phyloP scores from a whole-genome alignment of 441 rosid genomes.

The Adansonia grandidieri region DNA sequence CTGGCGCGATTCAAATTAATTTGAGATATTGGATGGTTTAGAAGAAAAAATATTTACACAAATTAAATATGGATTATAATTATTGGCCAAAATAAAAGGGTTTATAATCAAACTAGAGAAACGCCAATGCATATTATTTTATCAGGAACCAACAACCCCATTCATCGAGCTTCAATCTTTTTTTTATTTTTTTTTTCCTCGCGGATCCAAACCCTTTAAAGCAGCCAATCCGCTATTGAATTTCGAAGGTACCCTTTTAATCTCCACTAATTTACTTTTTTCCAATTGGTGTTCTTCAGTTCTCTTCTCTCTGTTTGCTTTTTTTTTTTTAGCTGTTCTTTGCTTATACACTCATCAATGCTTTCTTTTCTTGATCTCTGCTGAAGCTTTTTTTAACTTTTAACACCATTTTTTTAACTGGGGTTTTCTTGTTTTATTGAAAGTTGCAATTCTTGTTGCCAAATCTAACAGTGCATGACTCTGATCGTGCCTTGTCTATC shows the following conservation, averaged over 20 bases:
- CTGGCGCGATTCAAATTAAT: too few relatives aligned
- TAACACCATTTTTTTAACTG: background rate
- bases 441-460: background rate
- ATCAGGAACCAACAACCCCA: background rate
- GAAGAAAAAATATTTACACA: too few relatives aligned
- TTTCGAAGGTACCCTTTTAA: conserved; percentile 1
- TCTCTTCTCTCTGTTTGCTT: background rate
- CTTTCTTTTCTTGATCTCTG: background rate
- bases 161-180: background rate
- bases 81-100: too few relatives aligned
- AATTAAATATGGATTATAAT: too few relatives aligned
- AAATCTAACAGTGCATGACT: background rate
- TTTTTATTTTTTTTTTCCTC: background rate
- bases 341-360: background rate
- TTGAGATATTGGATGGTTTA: too few relatives aligned
- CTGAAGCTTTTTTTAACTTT: background rate
- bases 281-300: background rate
- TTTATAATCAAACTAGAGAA: background rate
- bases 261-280: background rate
- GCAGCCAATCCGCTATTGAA: conserved; percentile 14
- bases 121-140: background rate
- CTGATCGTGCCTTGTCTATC: background rate
- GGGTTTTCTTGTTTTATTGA: background rate
- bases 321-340: background rate
- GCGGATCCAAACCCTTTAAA: conserved; percentile 8